These are phyloP conservation scores for Lecanicillium sp. DNA, from an alignment of 2,329 filamentous ascomycete species.

Conservation along the genomic window DNA sequence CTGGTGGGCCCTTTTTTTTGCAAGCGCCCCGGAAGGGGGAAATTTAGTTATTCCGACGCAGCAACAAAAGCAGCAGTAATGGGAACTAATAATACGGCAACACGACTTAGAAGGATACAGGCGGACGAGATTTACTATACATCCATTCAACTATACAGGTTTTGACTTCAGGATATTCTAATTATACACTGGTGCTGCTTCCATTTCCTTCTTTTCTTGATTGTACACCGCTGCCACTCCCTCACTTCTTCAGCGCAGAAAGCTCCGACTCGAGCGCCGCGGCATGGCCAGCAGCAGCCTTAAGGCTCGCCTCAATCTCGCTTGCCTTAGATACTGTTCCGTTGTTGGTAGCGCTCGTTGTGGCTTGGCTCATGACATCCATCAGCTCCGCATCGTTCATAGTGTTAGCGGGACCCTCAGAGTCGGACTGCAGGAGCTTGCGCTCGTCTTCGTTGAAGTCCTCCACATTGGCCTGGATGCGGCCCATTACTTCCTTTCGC, in stretches of 20 bases:
- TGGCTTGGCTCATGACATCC: conserved; percentile 22
- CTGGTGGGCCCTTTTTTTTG: conserved; percentile 3
- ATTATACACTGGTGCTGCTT: conserved; percentile 3
- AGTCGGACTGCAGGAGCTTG: conserved; percentile 25
- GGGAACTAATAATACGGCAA: neutral
- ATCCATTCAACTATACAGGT: conserved; percentile 8
- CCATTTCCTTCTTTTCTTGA: neutral
- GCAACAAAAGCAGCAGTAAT: neutral
- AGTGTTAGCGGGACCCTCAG: conserved; percentile 22
- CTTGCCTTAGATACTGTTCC: neutral
- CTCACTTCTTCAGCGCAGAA: conserved; percentile 2
- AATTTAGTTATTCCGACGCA: neutral
- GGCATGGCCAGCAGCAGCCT: neutral
- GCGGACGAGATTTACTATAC: neutral
- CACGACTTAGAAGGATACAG: neutral
- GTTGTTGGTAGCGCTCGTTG: neutral
- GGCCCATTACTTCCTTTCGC: conserved; percentile 32
- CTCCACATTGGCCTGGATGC: conserved; percentile 28
- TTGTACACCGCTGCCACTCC: neutral
- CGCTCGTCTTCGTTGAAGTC: conserved; percentile 35
- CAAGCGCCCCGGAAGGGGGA: neutral
- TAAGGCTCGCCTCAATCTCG: conserved; percentile 16
- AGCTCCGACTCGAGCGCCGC: conserved; percentile 6
- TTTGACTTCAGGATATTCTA: conserved; percentile 5
- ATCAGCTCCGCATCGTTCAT: conserved; percentile 33